A percentile compares a stretch with the other conserved stretches of the same genome.
These are phyloP conservation scores for Naganishia antarctica DNA, from an alignment of 768 basidiomycete species.

Conservation along the genomic window DNA sequence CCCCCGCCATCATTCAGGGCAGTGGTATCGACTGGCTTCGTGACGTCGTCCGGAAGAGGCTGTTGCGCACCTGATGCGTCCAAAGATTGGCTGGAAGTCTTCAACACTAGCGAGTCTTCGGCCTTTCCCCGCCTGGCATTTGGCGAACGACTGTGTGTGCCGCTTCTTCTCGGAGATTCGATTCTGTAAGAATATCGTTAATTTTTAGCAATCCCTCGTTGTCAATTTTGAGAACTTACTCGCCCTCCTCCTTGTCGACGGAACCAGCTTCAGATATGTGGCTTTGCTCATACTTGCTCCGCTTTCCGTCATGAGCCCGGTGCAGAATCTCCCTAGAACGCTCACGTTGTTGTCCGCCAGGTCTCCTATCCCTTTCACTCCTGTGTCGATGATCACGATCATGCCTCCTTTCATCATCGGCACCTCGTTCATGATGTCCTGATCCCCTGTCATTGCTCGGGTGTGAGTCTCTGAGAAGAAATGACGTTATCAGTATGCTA, in stretches of 20 bases:
- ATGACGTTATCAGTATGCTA: background rate
- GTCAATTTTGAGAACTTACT: conserved; percentile 67
- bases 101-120: background rate
- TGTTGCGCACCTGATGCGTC: background rate
- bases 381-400: conserved; percentile 22
- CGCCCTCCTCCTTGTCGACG: conserved; percentile 77
- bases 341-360: conserved; percentile 5
- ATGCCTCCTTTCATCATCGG: conserved; percentile 28
- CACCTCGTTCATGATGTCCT: conserved; percentile 24
- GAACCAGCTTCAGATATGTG: conserved; percentile 16
- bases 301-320: conserved; percentile 31
- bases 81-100: background rate
- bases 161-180: conserved; percentile 17
- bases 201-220: too few species aligned
- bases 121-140: background rate
- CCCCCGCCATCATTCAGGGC: background rate
- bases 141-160: conserved; percentile 17
- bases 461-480: background rate
- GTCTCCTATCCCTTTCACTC: conserved; percentile 32
- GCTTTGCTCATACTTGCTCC: background rate
- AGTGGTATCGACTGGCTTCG: conserved; percentile 29
- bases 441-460: background rate
- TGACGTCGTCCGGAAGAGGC: conserved; percentile 29
- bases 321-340: background rate
- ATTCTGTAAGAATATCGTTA: conserved; percentile 21